Conservation (phyloP, 768 basidiomycete species). For the Rhodotorula babjevae region DNA sequence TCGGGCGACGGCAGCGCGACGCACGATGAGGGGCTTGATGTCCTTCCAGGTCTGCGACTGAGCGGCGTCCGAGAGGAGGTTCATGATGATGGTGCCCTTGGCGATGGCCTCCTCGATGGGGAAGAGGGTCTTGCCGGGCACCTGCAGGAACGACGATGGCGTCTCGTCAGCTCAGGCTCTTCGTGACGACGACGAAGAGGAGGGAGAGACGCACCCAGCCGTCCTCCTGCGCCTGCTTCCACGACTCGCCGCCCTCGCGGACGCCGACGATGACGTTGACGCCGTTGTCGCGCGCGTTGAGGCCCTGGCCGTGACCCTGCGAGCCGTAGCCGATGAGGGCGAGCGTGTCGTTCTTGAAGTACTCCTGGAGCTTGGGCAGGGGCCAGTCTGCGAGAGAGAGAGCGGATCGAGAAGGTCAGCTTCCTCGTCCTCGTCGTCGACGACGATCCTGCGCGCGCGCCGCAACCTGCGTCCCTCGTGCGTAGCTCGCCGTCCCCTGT, state of each 20-base stretch:
- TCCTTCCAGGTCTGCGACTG: constrained; percentile 92
- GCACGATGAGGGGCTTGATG: constrained; percentile 76
- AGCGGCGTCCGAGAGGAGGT: constrained; percentile 97
- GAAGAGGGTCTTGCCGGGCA: constrained; percentile 96
- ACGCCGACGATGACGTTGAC: constrained; percentile 98
- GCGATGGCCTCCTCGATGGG: constrained; percentile 96
- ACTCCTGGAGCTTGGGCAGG: constrained; percentile 92
- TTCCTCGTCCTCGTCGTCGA: too few species aligned
- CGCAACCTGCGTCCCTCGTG: too few species aligned
- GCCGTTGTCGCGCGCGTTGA: constrained; percentile 98
- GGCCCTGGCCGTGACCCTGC: constrained; percentile 86
- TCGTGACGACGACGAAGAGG: too few species aligned
- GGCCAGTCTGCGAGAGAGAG: constrained; percentile 82
- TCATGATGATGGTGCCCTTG: constrained; percentile 98
- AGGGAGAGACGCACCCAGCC: constrained; percentile 66
- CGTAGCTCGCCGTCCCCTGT: too few species aligned
- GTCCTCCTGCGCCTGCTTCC: constrained; percentile 90
- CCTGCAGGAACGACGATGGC: constrained; percentile 49
- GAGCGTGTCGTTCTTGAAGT: constrained; percentile 99
- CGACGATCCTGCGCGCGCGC: neutral
- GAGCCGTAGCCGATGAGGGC: constrained; percentile 99
- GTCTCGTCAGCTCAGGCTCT: neutral
- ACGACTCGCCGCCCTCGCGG: constrained; percentile 91
- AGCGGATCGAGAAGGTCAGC: neutral
- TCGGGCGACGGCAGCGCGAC: neutral